phyloP scores from a whole-genome alignment of 768 basidiomycete genomes.

The Suillus alpinus region DNA sequence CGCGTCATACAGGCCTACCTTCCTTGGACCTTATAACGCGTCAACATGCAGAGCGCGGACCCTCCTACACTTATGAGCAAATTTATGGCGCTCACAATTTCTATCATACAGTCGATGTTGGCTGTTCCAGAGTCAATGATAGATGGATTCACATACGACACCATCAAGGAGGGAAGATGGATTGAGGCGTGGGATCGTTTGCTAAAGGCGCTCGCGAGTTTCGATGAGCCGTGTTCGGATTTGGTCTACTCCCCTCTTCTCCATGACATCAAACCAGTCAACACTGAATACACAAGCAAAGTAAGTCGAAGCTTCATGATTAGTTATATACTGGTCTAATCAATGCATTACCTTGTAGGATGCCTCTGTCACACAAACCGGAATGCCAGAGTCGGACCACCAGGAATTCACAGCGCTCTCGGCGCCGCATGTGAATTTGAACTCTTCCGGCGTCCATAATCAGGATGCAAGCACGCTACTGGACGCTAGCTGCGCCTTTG shows the following conservation, averaged over 20 bases:
- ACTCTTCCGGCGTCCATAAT: neutral
- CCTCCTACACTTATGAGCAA: neutral
- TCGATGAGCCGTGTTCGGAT: neutral
- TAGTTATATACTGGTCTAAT: neutral
- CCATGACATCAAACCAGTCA: neutral
- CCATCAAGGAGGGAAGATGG: neutral
- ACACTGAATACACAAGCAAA: neutral
- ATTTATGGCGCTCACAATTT: neutral
- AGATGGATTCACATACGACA: neutral
- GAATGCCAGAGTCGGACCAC: too few relatives aligned
- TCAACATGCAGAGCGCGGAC: neutral
- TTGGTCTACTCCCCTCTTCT: neutral
- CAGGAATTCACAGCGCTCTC: neutral
- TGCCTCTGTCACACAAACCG: neutral
- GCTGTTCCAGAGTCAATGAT: neutral
- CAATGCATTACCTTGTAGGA: neutral
- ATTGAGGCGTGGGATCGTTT: neutral
- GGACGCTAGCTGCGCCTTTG: slow-evolving; percentile 3
- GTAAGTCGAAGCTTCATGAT: neutral
- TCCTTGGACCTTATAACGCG: neutral
- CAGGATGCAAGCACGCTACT: neutral
- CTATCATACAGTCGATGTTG: neutral
- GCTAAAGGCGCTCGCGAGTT: neutral
- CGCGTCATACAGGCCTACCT: neutral
- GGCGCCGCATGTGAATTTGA: neutral